These are phyloP conservation scores for Tinospora cordifolia DNA, from an alignment of 164 flowering plant genomes.

Conservation along the genomic window DNA sequence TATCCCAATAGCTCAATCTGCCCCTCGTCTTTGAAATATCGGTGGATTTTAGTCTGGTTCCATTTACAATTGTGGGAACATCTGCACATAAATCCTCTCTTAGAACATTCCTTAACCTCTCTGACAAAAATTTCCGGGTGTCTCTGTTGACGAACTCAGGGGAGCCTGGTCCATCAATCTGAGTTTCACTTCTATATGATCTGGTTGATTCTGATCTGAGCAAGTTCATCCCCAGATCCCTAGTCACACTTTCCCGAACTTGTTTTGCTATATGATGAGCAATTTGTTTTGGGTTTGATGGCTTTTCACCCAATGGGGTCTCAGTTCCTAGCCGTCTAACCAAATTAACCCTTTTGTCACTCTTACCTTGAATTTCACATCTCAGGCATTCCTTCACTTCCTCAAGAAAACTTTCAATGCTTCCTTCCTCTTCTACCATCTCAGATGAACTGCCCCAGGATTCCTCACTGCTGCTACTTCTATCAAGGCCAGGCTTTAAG, in stretches of 20 bases:
- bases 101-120: conserved; percentile 61
- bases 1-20: conserved; percentile 22
- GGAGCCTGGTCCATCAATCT: conserved; percentile 41
- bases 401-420: conserved; percentile 78
- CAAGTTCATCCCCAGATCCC: conserved; percentile 47
- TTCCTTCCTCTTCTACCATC: conserved; percentile 41
- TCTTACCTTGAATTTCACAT: conserved; percentile 58
- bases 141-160: conserved; percentile 64
- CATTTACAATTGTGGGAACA: conserved; percentile 15
- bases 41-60: conserved; percentile 24
- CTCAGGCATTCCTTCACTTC: conserved; percentile 81
- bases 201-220: conserved; percentile 72
- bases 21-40: conserved; percentile 12
- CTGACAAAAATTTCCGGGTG: conserved; percentile 60
- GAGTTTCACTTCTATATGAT: conserved; percentile 62
- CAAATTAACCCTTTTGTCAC: conserved; percentile 28
- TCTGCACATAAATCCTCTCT: conserved; percentile 33
- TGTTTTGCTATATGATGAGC: conserved; percentile 56
- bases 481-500: conserved; percentile 83
- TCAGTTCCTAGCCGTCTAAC: conserved; percentile 67
- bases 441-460: conserved; percentile 50
- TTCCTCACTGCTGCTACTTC: conserved; percentile 36
- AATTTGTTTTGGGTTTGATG: conserved; percentile 50
- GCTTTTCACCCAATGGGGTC: conserved; percentile 58
- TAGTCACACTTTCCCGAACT: conserved; percentile 53